Percentiles rank a stretch among this genome's conserved stretches.
Conservation (phyloP, 2,329 filamentous ascomycete genomes). For the Claviceps digitariae region DNA sequence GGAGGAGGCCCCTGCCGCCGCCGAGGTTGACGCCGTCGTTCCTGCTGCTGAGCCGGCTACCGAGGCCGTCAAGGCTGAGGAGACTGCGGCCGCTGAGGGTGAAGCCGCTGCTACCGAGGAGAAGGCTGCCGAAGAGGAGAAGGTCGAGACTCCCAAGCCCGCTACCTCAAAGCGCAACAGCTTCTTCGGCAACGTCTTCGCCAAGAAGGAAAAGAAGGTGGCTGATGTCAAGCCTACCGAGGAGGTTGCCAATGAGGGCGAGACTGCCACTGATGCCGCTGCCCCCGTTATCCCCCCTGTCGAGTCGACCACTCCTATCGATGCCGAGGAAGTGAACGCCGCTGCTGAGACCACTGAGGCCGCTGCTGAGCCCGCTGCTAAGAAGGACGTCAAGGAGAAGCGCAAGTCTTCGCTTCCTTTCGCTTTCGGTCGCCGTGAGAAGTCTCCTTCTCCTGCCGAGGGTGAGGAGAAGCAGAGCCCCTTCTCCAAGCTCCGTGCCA, state of each 20-base stretch:
- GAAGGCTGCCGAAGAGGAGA: slow-evolving; percentile 24
- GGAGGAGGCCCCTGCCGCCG: slow-evolving; percentile 19
- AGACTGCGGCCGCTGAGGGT: slow-evolving; percentile 22
- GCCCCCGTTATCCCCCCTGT: slow-evolving; percentile 47
- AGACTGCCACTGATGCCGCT: slow-evolving; percentile 31
- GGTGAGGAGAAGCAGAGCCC: slow-evolving; percentile 34
- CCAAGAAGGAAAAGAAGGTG: slow-evolving; percentile 48
- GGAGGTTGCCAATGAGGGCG: slow-evolving; percentile 26
- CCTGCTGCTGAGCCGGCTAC: slow-evolving; percentile 23
- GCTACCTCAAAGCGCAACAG: slow-evolving; percentile 41
- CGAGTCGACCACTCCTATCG: slow-evolving; percentile 42
- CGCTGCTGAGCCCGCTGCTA: slow-evolving; percentile 38
- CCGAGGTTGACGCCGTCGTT: slow-evolving; percentile 18
- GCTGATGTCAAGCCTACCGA: slow-evolving; percentile 32
- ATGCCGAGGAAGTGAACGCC: slow-evolving; percentile 41
- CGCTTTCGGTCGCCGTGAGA: slow-evolving; percentile 67
- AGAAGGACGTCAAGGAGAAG: slow-evolving; percentile 63
- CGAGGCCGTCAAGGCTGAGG: slow-evolving; percentile 22
- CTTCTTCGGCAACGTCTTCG: slow-evolving; percentile 38
- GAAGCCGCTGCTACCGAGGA: slow-evolving; percentile 15
- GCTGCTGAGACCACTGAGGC: slow-evolving; percentile 35
- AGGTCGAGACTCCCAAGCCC: slow-evolving; percentile 30
- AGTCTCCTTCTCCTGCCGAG: slow-evolving; percentile 41
- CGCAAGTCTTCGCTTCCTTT: slow-evolving; percentile 68
- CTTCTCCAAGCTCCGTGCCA: slow-evolving; percentile 48